Conservation (phyloP, 2,329 filamentous ascomycete species). For the Alternaria consortialis region DNA sequence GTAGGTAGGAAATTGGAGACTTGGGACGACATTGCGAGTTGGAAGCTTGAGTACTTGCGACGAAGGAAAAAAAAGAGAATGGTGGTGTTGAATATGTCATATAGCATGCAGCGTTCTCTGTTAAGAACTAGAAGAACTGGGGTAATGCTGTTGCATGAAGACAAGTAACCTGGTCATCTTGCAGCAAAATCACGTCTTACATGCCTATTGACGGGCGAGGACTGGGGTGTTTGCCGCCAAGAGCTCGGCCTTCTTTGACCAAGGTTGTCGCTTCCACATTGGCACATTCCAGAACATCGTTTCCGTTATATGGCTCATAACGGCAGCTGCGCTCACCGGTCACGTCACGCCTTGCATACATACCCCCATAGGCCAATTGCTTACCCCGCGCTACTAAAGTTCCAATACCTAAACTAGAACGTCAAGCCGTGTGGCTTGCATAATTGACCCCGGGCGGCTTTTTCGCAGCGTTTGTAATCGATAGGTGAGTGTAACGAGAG, state of each 20-base stretch:
- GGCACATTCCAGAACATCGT: background rate
- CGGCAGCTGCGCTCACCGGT: background rate
- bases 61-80: no score
- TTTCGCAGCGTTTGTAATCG: background rate
- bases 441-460: background rate
- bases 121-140: background rate
- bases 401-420: background rate
- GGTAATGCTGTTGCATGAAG: background rate
- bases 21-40: background rate
- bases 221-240: background rate
- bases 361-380: background rate
- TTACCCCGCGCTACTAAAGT: background rate
- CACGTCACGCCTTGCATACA: background rate
- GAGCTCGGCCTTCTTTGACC: background rate
- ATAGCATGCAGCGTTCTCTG: background rate
- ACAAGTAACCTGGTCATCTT: background rate
- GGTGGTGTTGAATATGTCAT: background rate
- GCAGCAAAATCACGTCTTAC: background rate
- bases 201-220: background rate
- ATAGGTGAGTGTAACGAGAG: background rate
- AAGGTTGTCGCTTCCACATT: background rate
- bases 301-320: background rate
- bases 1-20: no score
- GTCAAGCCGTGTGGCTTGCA: conserved; percentile 5
- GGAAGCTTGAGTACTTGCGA: background rate